Percentiles rank a stretch among this genome's conserved stretches.
Evolutionary conservation across 306 rosid species (phyloP).

Genomic region (Amphicarpaea edgeworthii): DNA sequence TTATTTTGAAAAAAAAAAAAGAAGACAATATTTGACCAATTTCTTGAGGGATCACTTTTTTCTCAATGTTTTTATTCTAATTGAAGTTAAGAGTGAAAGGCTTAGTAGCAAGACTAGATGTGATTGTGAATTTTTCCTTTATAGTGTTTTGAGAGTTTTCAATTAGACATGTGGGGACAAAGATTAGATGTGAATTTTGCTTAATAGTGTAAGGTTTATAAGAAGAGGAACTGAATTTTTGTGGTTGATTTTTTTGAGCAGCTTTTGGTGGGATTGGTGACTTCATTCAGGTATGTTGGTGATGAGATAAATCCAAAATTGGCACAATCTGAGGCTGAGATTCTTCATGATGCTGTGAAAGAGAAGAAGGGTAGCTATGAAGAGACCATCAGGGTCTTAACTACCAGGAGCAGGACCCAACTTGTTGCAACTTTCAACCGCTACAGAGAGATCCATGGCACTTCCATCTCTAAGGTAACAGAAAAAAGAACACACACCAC

Average conservation of each 20-base stretch:
- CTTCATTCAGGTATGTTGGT: slow-evolving; percentile 58
- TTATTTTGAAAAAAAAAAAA: no score
- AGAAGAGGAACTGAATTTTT: slow-evolving; percentile 5
- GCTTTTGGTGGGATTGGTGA: slow-evolving; percentile 67
- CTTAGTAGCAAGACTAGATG: neutral
- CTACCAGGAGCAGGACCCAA: slow-evolving; percentile 72
- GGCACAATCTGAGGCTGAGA: slow-evolving; percentile 69
- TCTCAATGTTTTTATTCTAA: neutral
- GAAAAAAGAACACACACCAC: neutral
- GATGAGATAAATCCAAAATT: slow-evolving; percentile 55
- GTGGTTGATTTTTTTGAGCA: slow-evolving; percentile 44
- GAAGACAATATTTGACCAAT: neutral
- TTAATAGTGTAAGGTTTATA: neutral
- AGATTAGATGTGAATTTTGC: neutral
- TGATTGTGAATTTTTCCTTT: neutral
- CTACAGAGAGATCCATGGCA: slow-evolving; percentile 60
- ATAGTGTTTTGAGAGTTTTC: neutral
- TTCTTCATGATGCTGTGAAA: slow-evolving; percentile 76
- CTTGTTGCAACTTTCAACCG: slow-evolving; percentile 64
- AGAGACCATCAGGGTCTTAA: slow-evolving; percentile 72
- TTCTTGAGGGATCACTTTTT: neutral
- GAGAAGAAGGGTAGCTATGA: slow-evolving; percentile 63
- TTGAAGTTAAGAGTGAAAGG: neutral
- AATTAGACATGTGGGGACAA: neutral
- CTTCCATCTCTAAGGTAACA: slow-evolving; percentile 73